A percentile compares a stretch with the other conserved stretches of the same genome.
phyloP scores from a whole-genome alignment of 805 yeast species.

The Wickerhamiella dianesei region DNA sequence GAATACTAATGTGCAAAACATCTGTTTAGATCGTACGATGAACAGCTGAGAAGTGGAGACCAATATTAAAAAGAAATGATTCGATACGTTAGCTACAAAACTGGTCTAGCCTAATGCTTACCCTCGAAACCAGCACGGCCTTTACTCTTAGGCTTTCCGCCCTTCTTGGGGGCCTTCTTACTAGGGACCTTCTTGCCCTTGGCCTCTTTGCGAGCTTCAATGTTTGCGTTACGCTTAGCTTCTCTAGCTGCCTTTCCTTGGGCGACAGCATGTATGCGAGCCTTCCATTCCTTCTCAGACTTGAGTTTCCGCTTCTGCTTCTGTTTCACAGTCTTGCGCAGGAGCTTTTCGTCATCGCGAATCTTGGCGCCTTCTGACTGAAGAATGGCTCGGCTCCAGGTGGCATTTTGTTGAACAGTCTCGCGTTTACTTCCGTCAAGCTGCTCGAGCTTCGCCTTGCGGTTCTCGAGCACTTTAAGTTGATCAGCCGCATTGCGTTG shows the following conservation, averaged over 20 bases:
- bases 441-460: constrained; percentile 46
- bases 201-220: constrained; percentile 71
- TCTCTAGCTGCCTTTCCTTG: constrained; percentile 60
- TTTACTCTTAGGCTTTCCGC: constrained; percentile 49
- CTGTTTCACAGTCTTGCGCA: constrained; percentile 73
- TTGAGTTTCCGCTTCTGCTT: constrained; percentile 73
- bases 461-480: constrained; percentile 57
- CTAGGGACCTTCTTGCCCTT: constrained; percentile 27
- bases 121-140: constrained; percentile 93
- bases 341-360: constrained; percentile 77
- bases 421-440: constrained; percentile 50
- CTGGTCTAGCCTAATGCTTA: constrained; percentile 1
- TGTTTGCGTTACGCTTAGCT: constrained; percentile 84
- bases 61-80: too few species aligned
- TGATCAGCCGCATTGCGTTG: constrained; percentile 88
- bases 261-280: constrained; percentile 67
- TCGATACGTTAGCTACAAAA: neutral
- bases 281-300: constrained; percentile 86
- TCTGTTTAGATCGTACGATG: neutral
- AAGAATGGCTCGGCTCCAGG: constrained; percentile 73
- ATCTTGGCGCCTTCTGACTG: constrained; percentile 81
- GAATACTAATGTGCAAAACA: too few species aligned
- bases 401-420: constrained; percentile 51
- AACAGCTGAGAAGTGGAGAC: too few species aligned
- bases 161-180: constrained; percentile 42